phyloP scores from a whole-genome alignment of 2,329 filamentous ascomycete genomes.

The Setomelanomma holmii region DNA sequence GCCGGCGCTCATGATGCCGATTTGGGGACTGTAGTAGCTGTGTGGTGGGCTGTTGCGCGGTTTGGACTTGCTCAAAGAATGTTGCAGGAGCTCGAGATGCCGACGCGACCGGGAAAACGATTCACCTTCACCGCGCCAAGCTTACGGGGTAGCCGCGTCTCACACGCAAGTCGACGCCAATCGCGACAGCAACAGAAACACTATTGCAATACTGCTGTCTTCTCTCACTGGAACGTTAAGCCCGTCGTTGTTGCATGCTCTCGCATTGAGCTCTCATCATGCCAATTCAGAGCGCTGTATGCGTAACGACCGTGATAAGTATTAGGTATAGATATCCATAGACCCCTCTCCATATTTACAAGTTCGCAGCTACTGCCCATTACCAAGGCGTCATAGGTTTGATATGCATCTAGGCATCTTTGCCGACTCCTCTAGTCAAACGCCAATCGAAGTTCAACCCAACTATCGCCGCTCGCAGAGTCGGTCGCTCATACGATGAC shows the following conservation, averaged over 20 bases:
- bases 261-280: too few species aligned
- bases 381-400: conserved; percentile 27
- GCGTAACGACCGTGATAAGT: conserved; percentile 34
- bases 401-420: conserved; percentile 20
- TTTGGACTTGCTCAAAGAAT: conserved; percentile 33
- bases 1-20: conserved; percentile 32
- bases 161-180: too few species aligned
- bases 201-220: too few species aligned
- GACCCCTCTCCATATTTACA: conserved; percentile 26
- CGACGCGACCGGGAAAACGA: conserved; percentile 30
- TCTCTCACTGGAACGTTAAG: too few species aligned
- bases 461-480: conserved; percentile 7
- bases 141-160: too few species aligned
- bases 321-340: conserved; percentile 38
- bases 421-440: conserved; percentile 28
- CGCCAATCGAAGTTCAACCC: conserved; percentile 19
- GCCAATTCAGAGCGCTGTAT: not conserved
- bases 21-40: conserved; percentile 2
- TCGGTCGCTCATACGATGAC: conserved; percentile 10
- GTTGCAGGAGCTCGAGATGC: conserved; percentile 28
- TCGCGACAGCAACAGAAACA: too few species aligned
- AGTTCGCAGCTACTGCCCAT: conserved; percentile 32
- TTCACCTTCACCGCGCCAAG: conserved; percentile 28
- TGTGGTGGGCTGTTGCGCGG: conserved; percentile 13
- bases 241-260: too few species aligned